A percentile compares a stretch with the other conserved stretches of the same genome.
phyloP scores from a whole-genome alignment of 306 rosid genomes.

The Lathyrus oleraceus region DNA sequence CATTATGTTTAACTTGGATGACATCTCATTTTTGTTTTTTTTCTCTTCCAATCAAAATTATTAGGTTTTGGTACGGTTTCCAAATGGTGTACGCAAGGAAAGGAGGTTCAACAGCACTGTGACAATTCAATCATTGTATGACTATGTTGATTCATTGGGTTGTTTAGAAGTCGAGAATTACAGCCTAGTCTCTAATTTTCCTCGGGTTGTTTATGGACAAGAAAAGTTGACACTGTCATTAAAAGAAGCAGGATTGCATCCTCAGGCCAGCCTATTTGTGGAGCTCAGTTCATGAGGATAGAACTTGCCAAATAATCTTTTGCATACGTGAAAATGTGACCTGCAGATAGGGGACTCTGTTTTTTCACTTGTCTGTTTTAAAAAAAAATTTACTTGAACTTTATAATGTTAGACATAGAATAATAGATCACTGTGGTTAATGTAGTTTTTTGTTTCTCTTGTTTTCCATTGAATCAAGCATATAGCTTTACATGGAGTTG shows the following conservation, averaged over 20 bases:
- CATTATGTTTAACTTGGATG: conserved; percentile 16
- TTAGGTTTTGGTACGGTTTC: conserved; percentile 96
- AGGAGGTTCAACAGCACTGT: conserved; percentile 78
- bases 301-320: conserved; percentile 27
- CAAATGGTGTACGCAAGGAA: conserved; percentile 87
- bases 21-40: not conserved
- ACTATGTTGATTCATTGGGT: conserved; percentile 89
- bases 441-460: conserved; percentile 33
- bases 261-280: conserved; percentile 63
- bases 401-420: conserved; percentile 37
- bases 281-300: conserved; percentile 42
- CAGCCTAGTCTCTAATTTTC: conserved; percentile 89
- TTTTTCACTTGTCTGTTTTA: conserved; percentile 29
- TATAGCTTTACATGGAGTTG: conserved; percentile 36
- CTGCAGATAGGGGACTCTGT: conserved; percentile 31
- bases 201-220: conserved; percentile 73
- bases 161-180: conserved; percentile 64
- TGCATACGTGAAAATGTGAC: conserved; percentile 31
- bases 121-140: conserved; percentile 73
- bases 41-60: conserved; percentile 8
- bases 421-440: conserved; percentile 32
- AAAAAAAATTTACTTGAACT: conserved; percentile 27
- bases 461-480: conserved; percentile 35
- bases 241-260: conserved; percentile 96
- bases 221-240: conserved; percentile 65